phyloP scores from a whole-genome alignment of 2,329 filamentous ascomycete species.

The Sordariomycetes sp. region DNA sequence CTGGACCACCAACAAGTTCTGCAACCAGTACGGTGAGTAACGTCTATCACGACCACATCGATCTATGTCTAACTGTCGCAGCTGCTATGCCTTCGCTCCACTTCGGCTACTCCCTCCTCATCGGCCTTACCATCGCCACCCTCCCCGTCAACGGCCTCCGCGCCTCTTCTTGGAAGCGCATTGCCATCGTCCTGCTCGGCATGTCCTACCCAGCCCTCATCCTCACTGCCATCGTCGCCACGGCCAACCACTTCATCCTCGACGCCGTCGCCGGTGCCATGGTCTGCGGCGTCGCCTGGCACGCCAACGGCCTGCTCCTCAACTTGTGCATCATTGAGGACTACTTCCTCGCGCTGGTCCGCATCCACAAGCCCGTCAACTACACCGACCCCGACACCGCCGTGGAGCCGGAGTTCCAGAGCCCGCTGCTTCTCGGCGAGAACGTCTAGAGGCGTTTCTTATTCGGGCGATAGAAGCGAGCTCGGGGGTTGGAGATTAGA shows the following conservation, averaged over 20 bases:
- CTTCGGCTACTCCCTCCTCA: conserved; percentile 66
- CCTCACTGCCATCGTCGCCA: conserved; percentile 58
- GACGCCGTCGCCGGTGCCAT: conserved; percentile 60
- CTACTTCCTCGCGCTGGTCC: conserved; percentile 53
- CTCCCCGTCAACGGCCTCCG: conserved; percentile 52
- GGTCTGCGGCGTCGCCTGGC: conserved; percentile 58
- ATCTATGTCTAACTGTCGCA: conserved; percentile 13
- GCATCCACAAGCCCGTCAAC: conserved; percentile 55
- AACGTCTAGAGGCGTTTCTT: not conserved
- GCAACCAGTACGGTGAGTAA: conserved; percentile 57
- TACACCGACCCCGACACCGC: conserved; percentile 25
- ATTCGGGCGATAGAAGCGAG: not conserved
- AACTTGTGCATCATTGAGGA: conserved; percentile 60
- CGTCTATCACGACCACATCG: not conserved
- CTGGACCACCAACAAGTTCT: conserved; percentile 39
- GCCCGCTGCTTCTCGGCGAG: conserved; percentile 2
- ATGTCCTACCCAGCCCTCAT: conserved; percentile 57
- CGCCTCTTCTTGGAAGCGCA: conserved; percentile 39
- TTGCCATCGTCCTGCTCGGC: conserved; percentile 35
- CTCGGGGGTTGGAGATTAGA: not conserved
- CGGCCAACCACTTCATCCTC: conserved; percentile 65
- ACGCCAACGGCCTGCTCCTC: conserved; percentile 41
- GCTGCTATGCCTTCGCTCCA: conserved; percentile 69
- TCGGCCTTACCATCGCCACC: conserved; percentile 59
- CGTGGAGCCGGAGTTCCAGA: conserved; percentile 21